These are phyloP conservation scores for Malus domestica DNA, from an alignment of 306 rosid genomes.

Conservation along the genomic window DNA sequence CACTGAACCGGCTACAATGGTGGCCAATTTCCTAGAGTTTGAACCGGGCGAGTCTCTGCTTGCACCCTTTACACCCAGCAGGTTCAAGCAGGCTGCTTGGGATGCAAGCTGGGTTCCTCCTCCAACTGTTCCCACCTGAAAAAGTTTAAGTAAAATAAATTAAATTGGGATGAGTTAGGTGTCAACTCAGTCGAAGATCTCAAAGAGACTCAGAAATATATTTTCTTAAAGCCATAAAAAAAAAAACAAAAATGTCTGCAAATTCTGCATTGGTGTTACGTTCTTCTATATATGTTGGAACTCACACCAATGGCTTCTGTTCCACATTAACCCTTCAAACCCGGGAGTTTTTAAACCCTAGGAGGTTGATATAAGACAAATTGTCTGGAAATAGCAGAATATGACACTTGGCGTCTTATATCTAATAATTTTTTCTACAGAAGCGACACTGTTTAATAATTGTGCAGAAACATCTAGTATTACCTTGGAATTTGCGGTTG, in stretches of 20 bases:
- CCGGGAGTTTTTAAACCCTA: not conserved
- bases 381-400: not conserved
- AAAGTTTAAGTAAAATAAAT: not conserved
- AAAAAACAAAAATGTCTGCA: not conserved
- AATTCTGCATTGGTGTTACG: not conserved
- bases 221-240: not conserved
- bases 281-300: not conserved
- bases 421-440: too few species aligned
- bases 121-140: slow-evolving; percentile 23
- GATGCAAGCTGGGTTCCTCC: slow-evolving; percentile 23
- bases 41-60: slow-evolving; percentile 13
- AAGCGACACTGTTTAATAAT: too few species aligned
- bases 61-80: slow-evolving; percentile 16
- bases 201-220: not conserved
- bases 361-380: not conserved
- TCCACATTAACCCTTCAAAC: not conserved
- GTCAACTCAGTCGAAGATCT: not conserved
- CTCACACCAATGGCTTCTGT: too few species aligned
- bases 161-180: not conserved
- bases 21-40: slow-evolving; percentile 17
- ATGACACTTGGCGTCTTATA: too few species aligned
- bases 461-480: too few species aligned
- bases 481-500: too few species aligned
- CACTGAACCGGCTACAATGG: slow-evolving; percentile 17
- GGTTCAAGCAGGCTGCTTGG: slow-evolving; percentile 16